Base-by-base conservation (phyloP, 352 stramenopile species). In the Pythium oligandrum region DNA sequence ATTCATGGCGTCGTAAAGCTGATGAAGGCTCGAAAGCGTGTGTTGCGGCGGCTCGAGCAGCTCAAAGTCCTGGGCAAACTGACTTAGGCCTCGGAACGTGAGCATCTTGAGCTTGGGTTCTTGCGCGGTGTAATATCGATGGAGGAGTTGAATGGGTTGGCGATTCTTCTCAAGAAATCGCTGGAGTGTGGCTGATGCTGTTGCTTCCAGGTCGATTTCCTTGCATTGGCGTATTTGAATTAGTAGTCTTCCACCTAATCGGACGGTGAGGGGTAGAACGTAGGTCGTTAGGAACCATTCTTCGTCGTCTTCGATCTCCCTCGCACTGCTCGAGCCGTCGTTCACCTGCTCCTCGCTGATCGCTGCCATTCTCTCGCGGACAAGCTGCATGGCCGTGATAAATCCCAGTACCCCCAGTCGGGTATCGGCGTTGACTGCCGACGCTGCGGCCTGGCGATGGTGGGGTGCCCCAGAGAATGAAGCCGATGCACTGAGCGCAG, bases 261-360 rank as follows among this genome's bases (percentile, higher is more conserved):
- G 66, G 8, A 82, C 63, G 0, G 72, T 72, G 6, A 87, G 59
- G 4, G 73, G 76, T 10, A 83, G 56, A n/a, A 87, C 48, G 40
- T 67, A 85, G 4, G 71, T 73, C 17, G 73, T 62, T 55, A 83
- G 68, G 42, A 87, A 82, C 73, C 76, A 85, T 53, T 81, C 76
- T 38, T 83, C 73, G 53, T 81, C 76, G 54, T 85, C 70, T 30
- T 85, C 70, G 39, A 85, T 85, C 45, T 80, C 70, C 8, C 55
- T 6, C 9, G 47, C 30, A 4, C 56, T 37, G 26, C 61, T 50
- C 1, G 63, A 57, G 39, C 63, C 51, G 49, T 64, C 48, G 10
- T 68, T 55, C 46, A 55, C 55, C 8, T 62, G 61, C 17, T 79
- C 69, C 42, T 84, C 76, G n/a, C 57, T 52, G 46, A 74, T 52